Evolutionary conservation across 2,329 filamentous ascomycete species (phyloP), one percentile per base, ranked within the genome.

Genomic region (Simplicillium sp.): DNA sequence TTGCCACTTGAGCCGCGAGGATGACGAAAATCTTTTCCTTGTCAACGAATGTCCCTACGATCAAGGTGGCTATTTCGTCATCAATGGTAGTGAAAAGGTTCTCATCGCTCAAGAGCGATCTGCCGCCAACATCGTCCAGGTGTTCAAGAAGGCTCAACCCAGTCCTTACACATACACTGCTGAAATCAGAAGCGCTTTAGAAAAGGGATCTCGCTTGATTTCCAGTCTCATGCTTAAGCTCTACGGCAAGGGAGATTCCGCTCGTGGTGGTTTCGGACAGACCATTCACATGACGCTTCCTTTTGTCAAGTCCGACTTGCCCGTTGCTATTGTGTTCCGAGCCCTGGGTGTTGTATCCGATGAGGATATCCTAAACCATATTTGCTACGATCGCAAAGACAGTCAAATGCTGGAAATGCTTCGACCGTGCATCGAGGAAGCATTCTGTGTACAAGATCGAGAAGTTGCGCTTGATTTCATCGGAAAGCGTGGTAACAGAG

Each of bases 71-170:
- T 98, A 98, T 65, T 98, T 98, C 58, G 87, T 98, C 54, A 98
- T 98, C 73, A 98, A 98, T 66, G 92, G 92, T 34, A 94, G 87
- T 63, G 92, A 98, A 60, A 98, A 98, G 72, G 92, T 98, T 16
- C 68, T 98, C 51, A 98, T 98, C 54, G 92, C 92, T 1, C 92
- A 98, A 61, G 92, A 98, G 64, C 84, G 92, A 47, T 96, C 89
- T 58, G 92, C 92, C 33, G 92, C 90, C 57, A 98, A 98, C 58
- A 98, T 97, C 44, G 92, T 98, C 5, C 92, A 98, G 65, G 90
- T 98, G 20, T 98, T 98, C 77, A 90, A 94, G 67, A 98, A 98
- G 69, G 87, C 90, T 1, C 77, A 82, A 51, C 87, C 88, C n/a
- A 90, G 87, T 50, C 85, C 87, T 9, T 94, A 87, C 47, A 89